These are phyloP conservation scores for Nymphaea thermarum DNA, from an alignment of 164 flowering plant species.

Conservation along the genomic window DNA sequence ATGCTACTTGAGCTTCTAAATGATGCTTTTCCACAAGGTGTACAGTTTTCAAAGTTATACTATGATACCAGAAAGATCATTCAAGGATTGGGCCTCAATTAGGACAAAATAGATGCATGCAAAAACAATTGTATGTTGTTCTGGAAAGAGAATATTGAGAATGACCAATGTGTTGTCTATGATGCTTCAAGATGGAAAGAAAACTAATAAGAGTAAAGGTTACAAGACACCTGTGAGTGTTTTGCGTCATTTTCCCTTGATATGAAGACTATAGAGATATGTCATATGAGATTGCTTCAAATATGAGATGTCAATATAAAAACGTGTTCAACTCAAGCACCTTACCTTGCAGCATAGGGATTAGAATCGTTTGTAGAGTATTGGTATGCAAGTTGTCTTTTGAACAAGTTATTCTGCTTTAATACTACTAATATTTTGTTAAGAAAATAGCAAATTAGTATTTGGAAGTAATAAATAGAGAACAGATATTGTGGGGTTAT, in stretches of 20 bases:
- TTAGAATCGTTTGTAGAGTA: too few relatives aligned
- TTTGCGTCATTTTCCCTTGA: background rate
- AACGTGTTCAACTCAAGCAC: background rate
- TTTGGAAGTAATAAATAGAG: too few relatives aligned
- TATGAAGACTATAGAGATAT: conserved; percentile 3
- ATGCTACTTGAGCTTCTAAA: background rate
- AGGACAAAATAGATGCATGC: background rate
- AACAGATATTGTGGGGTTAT: too few relatives aligned
- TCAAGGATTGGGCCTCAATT: background rate
- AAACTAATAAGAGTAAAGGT: background rate
- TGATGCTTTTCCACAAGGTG: background rate
- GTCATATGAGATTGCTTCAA: background rate
- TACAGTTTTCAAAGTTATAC: background rate
- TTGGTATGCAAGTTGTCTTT: too few relatives aligned
- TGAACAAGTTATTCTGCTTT: too few relatives aligned
- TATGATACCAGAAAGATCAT: conserved; percentile 1
- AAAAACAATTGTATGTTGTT: conserved; percentile 1
- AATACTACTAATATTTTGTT: too few relatives aligned
- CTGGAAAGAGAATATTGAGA: background rate
- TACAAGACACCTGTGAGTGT: background rate
- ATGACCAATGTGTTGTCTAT: background rate
- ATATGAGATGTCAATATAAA: conserved; percentile 4
- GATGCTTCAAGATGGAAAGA: conserved; percentile 1
- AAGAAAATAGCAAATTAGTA: too few relatives aligned
- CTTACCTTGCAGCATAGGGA: too few relatives aligned